Evolutionary conservation across 805 yeast species (phyloP), one percentile per base, ranked within the genome.

Genomic region (Dipodascus albidus): DNA sequence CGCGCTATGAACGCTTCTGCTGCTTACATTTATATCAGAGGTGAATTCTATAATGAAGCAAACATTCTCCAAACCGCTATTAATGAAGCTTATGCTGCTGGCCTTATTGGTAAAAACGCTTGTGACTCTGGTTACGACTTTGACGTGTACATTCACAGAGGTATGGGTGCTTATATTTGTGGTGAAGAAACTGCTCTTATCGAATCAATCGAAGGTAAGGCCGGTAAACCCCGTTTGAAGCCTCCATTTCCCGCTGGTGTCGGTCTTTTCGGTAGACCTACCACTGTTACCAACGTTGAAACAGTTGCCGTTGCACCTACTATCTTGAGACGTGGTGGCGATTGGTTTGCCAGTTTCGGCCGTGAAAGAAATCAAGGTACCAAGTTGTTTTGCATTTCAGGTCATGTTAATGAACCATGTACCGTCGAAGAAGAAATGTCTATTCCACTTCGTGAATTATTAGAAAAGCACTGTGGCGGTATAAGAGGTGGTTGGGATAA

Each of bases 181-280:
- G 96, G 96, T 63, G 96, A 87, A 71, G 96, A 87, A 71, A 87
- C 96, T 47, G 89, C 95, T 3, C 73, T 87, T 67, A 86, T 87
- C 65, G 96, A 87, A 73, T 82, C 90, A 2, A 74, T 87, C 53
- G 96, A 87, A 73, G 96, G 96, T 62, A 87, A 87, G 71, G 95
- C 93, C 54, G 96, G 96, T 60, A 87, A 87, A 72, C 96, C 96
- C 61, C 81, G 96, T 71, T 78, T 87, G 68, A 87, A 87, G 80
- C 96, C 96, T 38, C 96, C 96, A 59, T 87, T 87, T 79, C 96
- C 96, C 35, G 96, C 95, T 35, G 96, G 95, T 64, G 91, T 87
- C 55, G 96, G 96, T 63, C 74, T 87, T 53, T 87, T 85, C 61
- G 96, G 96, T 64, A 80, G 96, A 69, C 96, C 96, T 59, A 80